Evolutionary conservation across 75 land plant genomes (phyloP).

Genomic region (Selaginella tamariscina): DNA sequence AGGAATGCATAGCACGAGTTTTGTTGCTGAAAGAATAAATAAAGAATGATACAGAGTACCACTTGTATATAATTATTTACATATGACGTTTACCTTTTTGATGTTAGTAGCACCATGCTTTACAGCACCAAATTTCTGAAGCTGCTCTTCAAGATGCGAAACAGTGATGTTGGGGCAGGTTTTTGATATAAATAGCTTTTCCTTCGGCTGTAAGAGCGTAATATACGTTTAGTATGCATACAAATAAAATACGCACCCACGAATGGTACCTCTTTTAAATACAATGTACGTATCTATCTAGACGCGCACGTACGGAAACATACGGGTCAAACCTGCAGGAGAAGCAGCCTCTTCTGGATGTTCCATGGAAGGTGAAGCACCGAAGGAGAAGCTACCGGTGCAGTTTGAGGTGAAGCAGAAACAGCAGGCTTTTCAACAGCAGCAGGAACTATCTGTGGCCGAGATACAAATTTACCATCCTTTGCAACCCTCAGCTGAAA

Average conservation of each 20-base stretch:
- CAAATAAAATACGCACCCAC: too few relatives aligned
- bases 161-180: conserved; percentile 8
- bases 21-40: neutral
- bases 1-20: neutral
- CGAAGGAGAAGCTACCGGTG: neutral
- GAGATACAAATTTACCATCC: neutral
- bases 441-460: conserved; percentile 10
- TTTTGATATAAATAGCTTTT: conserved; percentile 6
- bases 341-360: neutral
- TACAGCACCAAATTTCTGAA: neutral
- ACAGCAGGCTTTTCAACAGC: conserved; percentile 9
- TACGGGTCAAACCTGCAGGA: conserved; percentile 9
- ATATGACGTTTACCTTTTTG: neutral
- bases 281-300: too few relatives aligned
- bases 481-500: neutral
- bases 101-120: neutral
- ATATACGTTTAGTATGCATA: too few relatives aligned
- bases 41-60: neutral
- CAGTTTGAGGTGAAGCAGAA: conserved; percentile 14
- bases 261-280: too few relatives aligned
- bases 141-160: conserved; percentile 1
- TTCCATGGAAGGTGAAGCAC: conserved; percentile 13
- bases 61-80: neutral
- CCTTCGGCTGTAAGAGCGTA: neutral
- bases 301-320: neutral